Base-by-base conservation (phyloP, 768 basidiomycete genomes). In the Rhodotorula toruloides region DNA sequence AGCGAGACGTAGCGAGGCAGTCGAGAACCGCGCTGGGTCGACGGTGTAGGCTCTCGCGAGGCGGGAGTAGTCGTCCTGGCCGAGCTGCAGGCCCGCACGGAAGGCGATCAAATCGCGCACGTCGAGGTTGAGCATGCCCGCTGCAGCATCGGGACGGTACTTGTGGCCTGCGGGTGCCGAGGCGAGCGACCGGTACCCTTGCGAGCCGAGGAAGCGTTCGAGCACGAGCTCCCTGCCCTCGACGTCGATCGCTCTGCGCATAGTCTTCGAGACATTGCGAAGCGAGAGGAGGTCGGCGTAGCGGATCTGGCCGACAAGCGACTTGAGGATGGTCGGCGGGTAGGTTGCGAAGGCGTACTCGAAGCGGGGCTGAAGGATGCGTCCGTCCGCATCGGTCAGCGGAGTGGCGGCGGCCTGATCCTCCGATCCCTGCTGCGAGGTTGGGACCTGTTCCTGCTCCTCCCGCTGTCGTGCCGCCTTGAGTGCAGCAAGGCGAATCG, bases 61-160 rank as follows among this genome's bases (percentile, higher is more conserved):
- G 19, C 34, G 59, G n/a, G 61, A 52, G 60, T 69, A 72, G 16
- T 69, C 65, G 34, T 55, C 65, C 17, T 55, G 32, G 0, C 58
- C 27, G 53, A 63, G 22, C 16, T 57, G 19, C 22, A 67, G 48
- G 1, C 58, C 61, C 10, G 56, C 57, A n/a, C 63, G 73, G 37
- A 74, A 72, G 36, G 59, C 67, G 46, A 60, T 27, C 13, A 74
- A 59, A 49, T 74, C 73, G n/a, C 55, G 58, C 9, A 74, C 39
- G 47, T 54, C 50, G 59, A 74, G 65, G 6, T 22, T 19, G 62
- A 73, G 42, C 25, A 48, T 32, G 43, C 8, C 25, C 19, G 47
- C 64, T 36, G n/a, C 22, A 1, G 49, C 31, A 22, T 44, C 58
- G 14, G 34, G 11, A 49, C 32, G 56, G n/a, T 17, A 21, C 29